Evolutionary conservation across 2,329 filamentous ascomycete species (phyloP), one percentile per base, ranked within the genome.

Genomic region (Verticillium longisporum): DNA sequence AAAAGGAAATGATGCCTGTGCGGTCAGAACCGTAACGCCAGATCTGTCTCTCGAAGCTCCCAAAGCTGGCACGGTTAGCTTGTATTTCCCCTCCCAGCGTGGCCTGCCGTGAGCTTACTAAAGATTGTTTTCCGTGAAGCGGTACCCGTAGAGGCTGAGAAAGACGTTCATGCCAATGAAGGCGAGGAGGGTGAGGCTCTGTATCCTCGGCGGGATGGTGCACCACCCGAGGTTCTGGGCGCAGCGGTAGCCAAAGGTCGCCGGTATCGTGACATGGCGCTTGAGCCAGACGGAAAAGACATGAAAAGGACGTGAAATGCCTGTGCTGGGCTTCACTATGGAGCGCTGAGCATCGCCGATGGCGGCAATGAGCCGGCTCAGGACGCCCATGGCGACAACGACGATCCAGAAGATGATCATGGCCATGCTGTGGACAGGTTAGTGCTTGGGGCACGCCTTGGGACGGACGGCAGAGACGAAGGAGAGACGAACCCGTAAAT

Each of bases 1-100:
- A 83, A 65, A 87, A 83, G 0, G 85, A 83, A 31, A 90, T 78
- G 36, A 87, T 81, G 0, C 87, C 87, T 0, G 86, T 87, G 10
- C 88, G 80, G 63, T 89, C 86, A 0, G 84, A 83, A 0, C 85
- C 75, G 60, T 86, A 88, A 1, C 86, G 82, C 50, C 77, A 74
- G 0, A 73, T 55, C 61, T 80, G 78, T 5, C 68, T 70, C 2
- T 68, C 68, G 0, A 66, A 60, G 0, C 67, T 64, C 0, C 72
- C 69, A 58, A 74, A 80, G 63, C 77, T 79, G 11, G 1, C 10
- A 1, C 11, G 32, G 55, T 36, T 57, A 57, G 13, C 56, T 33
- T 14, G 9, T 7, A 1, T 7, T 4, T 4, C 2, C 6, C 14
- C 5, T n/a, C 3, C 26, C 26, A 4, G 26, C 26, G 26, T 26